Conservation (phyloP, 352 stramenopile genomes). For the Globisporangium splendens region DNA sequence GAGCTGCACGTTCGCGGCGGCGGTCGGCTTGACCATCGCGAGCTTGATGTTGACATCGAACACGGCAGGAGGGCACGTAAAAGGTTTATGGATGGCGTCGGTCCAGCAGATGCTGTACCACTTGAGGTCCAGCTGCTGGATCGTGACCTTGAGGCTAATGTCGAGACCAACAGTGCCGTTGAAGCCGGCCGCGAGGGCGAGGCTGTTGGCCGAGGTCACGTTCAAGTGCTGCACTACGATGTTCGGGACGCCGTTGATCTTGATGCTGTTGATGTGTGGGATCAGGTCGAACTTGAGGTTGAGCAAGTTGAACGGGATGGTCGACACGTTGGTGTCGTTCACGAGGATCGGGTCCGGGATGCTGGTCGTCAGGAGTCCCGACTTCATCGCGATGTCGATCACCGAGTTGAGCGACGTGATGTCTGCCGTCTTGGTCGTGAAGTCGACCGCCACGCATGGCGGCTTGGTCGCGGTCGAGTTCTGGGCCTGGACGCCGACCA, state of each 20-base stretch:
- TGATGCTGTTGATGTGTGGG: slow-evolving; percentile 24
- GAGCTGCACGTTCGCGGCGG: slow-evolving; percentile 17
- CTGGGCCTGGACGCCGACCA: slow-evolving; percentile 5
- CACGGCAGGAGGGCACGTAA: slow-evolving; percentile 20
- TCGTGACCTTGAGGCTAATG: slow-evolving; percentile 4
- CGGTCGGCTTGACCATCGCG: slow-evolving; percentile 20
- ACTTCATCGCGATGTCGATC: slow-evolving; percentile 11
- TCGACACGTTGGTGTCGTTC: slow-evolving; percentile 19
- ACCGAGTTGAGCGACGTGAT: slow-evolving; percentile 11
- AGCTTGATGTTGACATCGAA: slow-evolving; percentile 28
- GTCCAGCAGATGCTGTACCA: slow-evolving; percentile 47
- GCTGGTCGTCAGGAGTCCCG: slow-evolving; percentile 1
- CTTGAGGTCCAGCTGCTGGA: slow-evolving; percentile 30
- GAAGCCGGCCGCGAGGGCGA: slow-evolving; percentile 29
- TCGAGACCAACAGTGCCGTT: slow-evolving; percentile 25
- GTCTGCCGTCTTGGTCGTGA: slow-evolving; percentile 11
- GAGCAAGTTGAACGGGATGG: slow-evolving; percentile 25
- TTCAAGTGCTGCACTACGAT: slow-evolving; percentile 31
- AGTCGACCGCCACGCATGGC: slow-evolving; percentile 7
- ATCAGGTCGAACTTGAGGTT: slow-evolving; percentile 27
- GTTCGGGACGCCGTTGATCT: slow-evolving; percentile 25
- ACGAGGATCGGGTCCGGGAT: slow-evolving; percentile 19
- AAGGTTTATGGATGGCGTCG: slow-evolving; percentile 24
- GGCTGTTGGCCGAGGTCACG: slow-evolving; percentile 20
- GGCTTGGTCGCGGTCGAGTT: slow-evolving; percentile 1